Evolutionary conservation across 2,329 filamentous ascomycete species (phyloP).

Genomic region (Ustulina deusta): DNA sequence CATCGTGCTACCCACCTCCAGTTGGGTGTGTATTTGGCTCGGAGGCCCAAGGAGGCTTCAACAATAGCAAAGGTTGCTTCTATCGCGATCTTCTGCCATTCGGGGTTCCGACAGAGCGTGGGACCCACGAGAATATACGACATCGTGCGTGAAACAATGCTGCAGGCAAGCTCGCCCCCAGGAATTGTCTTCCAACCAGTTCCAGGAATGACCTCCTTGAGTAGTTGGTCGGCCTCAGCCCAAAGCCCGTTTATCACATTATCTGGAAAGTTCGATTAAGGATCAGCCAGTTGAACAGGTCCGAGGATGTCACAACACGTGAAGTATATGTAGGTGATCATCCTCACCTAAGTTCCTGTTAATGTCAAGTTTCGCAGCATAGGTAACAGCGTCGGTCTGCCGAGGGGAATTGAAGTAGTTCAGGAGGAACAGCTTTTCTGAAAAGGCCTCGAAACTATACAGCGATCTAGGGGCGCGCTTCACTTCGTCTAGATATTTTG

Average conservation of each 20-base stretch:
- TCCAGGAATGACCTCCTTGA: conserved; percentile 16
- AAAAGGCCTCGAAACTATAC: conserved; percentile 33
- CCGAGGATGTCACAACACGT: conserved; percentile 7
- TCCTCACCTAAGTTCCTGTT: conserved; percentile 28
- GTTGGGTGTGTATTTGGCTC: conserved; percentile 25
- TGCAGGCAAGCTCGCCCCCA: conserved; percentile 14
- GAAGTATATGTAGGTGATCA: background rate
- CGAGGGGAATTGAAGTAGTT: conserved; percentile 24
- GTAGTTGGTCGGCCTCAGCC: conserved; percentile 7
- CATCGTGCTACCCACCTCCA: conserved; percentile 31
- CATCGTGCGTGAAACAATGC: conserved; percentile 26
- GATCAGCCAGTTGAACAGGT: conserved; percentile 15
- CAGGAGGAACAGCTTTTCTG: conserved; percentile 30
- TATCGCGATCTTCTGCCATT: conserved; percentile 32
- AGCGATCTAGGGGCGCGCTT: conserved; percentile 32
- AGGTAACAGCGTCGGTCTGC: conserved; percentile 22
- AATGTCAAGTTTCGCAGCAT: conserved; percentile 14
- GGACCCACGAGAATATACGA: conserved; percentile 34
- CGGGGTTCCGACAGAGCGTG: conserved; percentile 25
- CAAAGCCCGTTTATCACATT: conserved; percentile 18
- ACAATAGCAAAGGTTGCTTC: conserved; percentile 29
- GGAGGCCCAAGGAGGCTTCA: conserved; percentile 22
- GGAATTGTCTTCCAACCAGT: conserved; percentile 14
- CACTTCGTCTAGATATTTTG: conserved; percentile 38
- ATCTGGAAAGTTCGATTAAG: conserved; percentile 1